Evolutionary conservation across 306 rosid genomes (phyloP), one percentile per base, ranked within the genome.

Genomic region (Senna siamea): DNA sequence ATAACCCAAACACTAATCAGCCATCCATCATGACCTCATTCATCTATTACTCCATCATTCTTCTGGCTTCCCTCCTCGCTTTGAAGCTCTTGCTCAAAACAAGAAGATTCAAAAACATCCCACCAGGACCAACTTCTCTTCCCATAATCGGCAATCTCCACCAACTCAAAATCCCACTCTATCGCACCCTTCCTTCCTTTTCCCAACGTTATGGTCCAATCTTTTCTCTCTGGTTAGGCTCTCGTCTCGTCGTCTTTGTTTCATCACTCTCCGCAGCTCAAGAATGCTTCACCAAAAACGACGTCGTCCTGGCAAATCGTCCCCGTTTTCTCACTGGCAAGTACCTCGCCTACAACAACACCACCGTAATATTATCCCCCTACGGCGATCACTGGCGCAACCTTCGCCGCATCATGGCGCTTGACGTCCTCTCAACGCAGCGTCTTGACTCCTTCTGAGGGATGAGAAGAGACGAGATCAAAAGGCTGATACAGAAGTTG

Each of bases 281-380:
- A 48, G 84, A 86, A 26, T 83, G 87, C 62, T 86, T 86, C 76
- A 78, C 84, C 20, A 78, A 64, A 19, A 83, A 83, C 67, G 87
- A 86, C 70, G 35, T 75, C 37, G 84, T 78, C 38, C 50, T 83
- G 9, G 87, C 85, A 5, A 74, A 76, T 63, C 87, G 87, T 1
- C 87, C 90, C 0, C 62, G 12, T 0, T 20, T 76, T 4, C 61
- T 75, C 26, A 0, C 20, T 0, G 77, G 74, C 60, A 86, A 83
- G 62, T 57, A 75, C 76, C 0, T 83, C 1, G 80, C 66, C 46
- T n/a, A 59, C 46, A 59, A 34, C 44, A 15, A 15, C 46, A 34
- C 66, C 46, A 32, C 44, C 66, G 2, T 34, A 17, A 13, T 11
- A 4, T 34, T 59, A 2, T 15, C 66, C 46, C 66, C 26, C 7